These are phyloP conservation scores for Baorangia bicolor DNA, from an alignment of 768 basidiomycete genomes.

Conservation along the genomic window DNA sequence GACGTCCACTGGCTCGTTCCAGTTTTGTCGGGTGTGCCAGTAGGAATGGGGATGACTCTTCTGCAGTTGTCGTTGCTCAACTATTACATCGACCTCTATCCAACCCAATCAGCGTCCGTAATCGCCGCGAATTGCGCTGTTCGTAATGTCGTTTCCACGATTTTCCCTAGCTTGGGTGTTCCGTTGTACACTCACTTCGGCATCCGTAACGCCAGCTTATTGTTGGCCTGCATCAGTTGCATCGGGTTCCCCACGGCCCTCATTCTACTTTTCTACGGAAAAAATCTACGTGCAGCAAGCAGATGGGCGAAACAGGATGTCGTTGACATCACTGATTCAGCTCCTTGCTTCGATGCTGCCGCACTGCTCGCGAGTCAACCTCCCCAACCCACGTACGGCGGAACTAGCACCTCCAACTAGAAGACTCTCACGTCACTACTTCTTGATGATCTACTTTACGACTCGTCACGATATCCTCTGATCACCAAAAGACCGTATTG, in stretches of 20 bases:
- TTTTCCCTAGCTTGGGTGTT: slow-evolving; percentile 19
- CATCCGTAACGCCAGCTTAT: slow-evolving; percentile 17
- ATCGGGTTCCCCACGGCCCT: slow-evolving; percentile 18
- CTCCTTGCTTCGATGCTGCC: not conserved
- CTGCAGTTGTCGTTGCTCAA: slow-evolving; percentile 25
- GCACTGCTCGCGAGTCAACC: slow-evolving; percentile 10
- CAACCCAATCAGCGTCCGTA: slow-evolving; percentile 22
- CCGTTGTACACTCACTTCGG: slow-evolving; percentile 20
- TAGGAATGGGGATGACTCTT: slow-evolving; percentile 30
- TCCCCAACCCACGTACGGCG: slow-evolving; percentile 13
- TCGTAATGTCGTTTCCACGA: slow-evolving; percentile 14
- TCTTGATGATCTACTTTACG: not conserved
- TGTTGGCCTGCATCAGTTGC: slow-evolving; percentile 23
- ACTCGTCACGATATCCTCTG: not conserved
- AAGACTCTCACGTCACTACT: not conserved
- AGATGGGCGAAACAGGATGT: slow-evolving; percentile 20
- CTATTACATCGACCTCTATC: slow-evolving; percentile 29
- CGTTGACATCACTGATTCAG: not conserved
- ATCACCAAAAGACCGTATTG: no score
- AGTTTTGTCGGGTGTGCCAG: slow-evolving; percentile 24
- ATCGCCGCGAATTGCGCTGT: slow-evolving; percentile 24
- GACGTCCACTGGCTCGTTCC: slow-evolving; percentile 23
- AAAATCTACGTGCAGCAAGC: slow-evolving; percentile 15
- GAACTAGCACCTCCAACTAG: not conserved
- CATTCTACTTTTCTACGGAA: slow-evolving; percentile 15